Evolutionary conservation across 345 rosid species (phyloP), one percentile per base, ranked within the genome.

Genomic region (Aurinia saxatilis): DNA sequence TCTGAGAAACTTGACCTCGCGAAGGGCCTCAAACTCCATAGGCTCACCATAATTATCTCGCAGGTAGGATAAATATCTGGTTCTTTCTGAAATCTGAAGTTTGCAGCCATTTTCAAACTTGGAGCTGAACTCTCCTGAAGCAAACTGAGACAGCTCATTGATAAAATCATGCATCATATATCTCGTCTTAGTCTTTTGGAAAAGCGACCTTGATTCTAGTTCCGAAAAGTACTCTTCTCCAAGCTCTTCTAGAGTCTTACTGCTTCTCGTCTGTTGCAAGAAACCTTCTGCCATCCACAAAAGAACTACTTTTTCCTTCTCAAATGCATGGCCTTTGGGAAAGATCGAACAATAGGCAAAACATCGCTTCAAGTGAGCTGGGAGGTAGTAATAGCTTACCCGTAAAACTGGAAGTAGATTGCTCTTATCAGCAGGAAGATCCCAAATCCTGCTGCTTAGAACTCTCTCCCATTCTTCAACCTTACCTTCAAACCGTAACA

Each of bases 231-330:
- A 75, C 66, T 66, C 73, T 42, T 62, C 57, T 9, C 79, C 79
- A 1, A 75, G 31, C 48, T 75, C 73, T 71, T 71, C 79, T 42
- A 67, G 58, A 35, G 17, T 66, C 65, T 57, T 57, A 8, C 60
- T 67, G 60, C 63, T 61, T 44, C 50, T 37, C 35, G 63, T 55
- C 39, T 61, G 53, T 12, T 71, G 76, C 54, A 75, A 62, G 66
- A 74, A 70, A 21, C 79, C 77, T 47, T 76, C 67, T 1, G 77
- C 79, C 77, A 76, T 76, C 79, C 79, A 76, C 36, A 76, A 8
- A 12, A 67, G 71, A 57, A 76, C 35, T 62, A 76, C 50, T 11
- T 39, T 62, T 17, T 67, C 60, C 67, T 76, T 76, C 39, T 71
- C 74, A 39, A 75, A 71, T n/a, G 56, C 67, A 51, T 62, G 64